phyloP scores from a whole-genome alignment of 2,329 filamentous ascomycete genomes.

The Didymella pinodella region DNA sequence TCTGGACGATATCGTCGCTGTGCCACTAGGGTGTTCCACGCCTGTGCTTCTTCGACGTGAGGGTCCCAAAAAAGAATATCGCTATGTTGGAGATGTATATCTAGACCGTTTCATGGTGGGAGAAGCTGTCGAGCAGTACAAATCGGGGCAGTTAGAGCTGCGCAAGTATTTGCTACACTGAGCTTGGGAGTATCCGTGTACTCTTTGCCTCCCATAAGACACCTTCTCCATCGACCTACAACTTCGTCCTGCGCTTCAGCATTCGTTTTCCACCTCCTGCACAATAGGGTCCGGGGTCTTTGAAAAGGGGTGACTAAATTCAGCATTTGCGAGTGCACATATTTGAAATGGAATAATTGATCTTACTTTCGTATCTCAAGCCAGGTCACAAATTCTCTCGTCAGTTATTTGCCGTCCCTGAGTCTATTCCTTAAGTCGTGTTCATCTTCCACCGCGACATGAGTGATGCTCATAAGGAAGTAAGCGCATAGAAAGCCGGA shows the following conservation, averaged over 20 bases:
- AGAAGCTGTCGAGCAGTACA: constrained; percentile 32
- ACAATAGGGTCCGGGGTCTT: not conserved
- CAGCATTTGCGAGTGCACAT: not conserved
- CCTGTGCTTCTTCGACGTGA: constrained; percentile 44
- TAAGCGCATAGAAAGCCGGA: too few species aligned
- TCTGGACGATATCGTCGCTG: constrained; percentile 41
- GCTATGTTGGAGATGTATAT: constrained; percentile 49
- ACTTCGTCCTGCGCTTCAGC: too few species aligned
- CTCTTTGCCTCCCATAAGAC: too few species aligned
- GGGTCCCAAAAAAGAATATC: constrained; percentile 33
- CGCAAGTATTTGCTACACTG: too few species aligned
- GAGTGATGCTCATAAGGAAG: too few species aligned
- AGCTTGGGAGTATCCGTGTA: not conserved
- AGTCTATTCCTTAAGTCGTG: not conserved
- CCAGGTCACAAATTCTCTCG: too few species aligned
- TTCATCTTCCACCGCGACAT: too few species aligned
- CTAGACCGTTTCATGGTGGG: constrained; percentile 50
- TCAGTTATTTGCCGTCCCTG: not conserved
- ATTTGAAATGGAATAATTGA: not conserved
- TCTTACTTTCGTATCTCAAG: not conserved
- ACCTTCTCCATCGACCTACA: not conserved
- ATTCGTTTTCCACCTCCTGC: not conserved
- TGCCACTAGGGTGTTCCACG: constrained; percentile 50
- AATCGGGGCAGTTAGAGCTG: not conserved
- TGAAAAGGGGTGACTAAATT: not conserved